Conservation (phyloP, 345 rosid species). For the Dipteronia sinensis region DNA sequence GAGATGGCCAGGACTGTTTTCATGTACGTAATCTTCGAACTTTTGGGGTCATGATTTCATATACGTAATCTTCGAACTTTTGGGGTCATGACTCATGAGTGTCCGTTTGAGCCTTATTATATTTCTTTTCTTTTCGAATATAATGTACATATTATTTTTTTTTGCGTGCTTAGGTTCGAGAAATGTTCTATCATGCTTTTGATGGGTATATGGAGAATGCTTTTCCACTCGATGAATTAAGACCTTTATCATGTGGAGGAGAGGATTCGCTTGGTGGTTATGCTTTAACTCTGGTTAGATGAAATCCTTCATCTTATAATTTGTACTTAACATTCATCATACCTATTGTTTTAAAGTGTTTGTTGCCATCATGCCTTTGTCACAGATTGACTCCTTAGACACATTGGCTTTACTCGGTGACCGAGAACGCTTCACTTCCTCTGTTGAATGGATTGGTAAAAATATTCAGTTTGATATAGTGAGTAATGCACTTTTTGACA, state of each 20-base stretch:
- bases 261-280: conserved; percentile 96
- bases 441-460: conserved; percentile 98
- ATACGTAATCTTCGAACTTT: not conserved
- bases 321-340: not conserved
- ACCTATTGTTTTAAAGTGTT: conserved; percentile 21
- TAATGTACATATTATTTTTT: not conserved
- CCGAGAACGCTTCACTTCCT: conserved; percentile 62
- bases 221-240: conserved; percentile 91
- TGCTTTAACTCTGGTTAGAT: conserved; percentile 85
- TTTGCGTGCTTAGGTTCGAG: conserved; percentile 62
- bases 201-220: conserved; percentile 97
- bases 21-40: not conserved
- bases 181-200: conserved; percentile 97
- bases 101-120: not conserved
- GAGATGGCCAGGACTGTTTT: no score
- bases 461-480: conserved; percentile 95
- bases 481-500: conserved; percentile 51
- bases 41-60: not conserved
- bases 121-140: not conserved
- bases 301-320: not conserved
- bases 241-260: conserved; percentile 85
- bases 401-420: conserved; percentile 91
- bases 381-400: conserved; percentile 92
- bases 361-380: conserved; percentile 11
- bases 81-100: not conserved